Conservation (phyloP, 78 protist species). For the Dictyostelium intermedium region DNA sequence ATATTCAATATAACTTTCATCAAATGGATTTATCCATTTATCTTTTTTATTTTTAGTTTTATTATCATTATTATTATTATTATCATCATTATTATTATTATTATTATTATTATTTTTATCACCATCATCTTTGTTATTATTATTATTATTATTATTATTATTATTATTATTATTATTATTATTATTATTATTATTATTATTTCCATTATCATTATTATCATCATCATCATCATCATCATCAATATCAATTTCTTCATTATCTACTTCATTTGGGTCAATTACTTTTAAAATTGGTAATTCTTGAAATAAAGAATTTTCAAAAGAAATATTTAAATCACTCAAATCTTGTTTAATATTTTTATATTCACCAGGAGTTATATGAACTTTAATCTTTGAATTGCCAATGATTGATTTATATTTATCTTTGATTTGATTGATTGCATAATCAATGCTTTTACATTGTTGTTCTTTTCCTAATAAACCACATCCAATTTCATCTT, state of each 20-base stretch:
- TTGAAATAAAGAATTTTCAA: not conserved
- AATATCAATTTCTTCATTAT: not conserved
- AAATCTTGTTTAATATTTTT: not conserved
- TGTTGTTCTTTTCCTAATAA: not conserved
- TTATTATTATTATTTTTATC: too few species aligned
- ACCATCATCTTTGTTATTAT: too few species aligned
- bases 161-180: too few species aligned
- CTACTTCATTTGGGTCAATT: not conserved
- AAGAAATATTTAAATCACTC: not conserved
- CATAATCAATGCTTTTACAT: not conserved
- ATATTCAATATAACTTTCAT: slow-evolving; percentile 3
- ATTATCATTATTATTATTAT: too few species aligned
- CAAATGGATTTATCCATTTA: not conserved
- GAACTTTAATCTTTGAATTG: not conserved
- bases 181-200: too few species aligned
- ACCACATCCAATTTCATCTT: not conserved
- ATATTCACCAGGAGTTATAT: not conserved
- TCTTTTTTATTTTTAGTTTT: not conserved
- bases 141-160: too few species aligned
- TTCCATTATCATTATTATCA: too few species aligned
- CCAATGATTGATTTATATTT: not conserved
- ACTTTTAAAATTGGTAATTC: not conserved
- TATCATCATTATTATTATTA: too few species aligned
- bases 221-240: not conserved
- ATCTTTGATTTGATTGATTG: not conserved